Evolutionary conservation across 2,329 filamentous ascomycete genomes (phyloP).

Genomic region (Aspergillus sp.): DNA sequence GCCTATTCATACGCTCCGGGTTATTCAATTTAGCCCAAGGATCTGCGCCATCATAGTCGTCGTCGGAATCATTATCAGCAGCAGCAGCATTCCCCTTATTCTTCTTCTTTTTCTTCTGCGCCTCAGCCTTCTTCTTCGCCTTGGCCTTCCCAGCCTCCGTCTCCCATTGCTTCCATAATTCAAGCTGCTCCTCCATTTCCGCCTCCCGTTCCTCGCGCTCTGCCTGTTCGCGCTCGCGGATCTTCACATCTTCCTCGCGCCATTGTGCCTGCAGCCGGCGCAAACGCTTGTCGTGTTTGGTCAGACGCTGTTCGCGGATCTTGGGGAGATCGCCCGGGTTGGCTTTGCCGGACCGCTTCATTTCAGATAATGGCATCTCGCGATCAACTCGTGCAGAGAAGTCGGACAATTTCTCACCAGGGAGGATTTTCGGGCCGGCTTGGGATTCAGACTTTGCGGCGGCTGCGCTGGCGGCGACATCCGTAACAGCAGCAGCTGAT

Average conservation of each 20-base stretch:
- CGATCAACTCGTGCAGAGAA: slow-evolving; percentile 80
- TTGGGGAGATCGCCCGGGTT: slow-evolving; percentile 21
- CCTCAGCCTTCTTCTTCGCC: slow-evolving; percentile 40
- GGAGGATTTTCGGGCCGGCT: slow-evolving; percentile 61
- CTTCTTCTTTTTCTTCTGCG: slow-evolving; percentile 39
- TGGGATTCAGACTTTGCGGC: slow-evolving; percentile 11
- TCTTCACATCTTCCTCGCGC: slow-evolving; percentile 47
- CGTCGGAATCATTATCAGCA: slow-evolving; percentile 50
- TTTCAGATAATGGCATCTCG: slow-evolving; percentile 66
- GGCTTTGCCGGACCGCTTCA: slow-evolving; percentile 51
- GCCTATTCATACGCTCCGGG: slow-evolving; percentile 36
- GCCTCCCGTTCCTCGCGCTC: slow-evolving; percentile 63
- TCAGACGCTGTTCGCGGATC: slow-evolving; percentile 54
- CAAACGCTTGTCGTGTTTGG: slow-evolving; percentile 77
- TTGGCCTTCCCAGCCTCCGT: slow-evolving; percentile 47
- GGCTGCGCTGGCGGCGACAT: not conserved
- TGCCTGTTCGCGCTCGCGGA: slow-evolving; percentile 70
- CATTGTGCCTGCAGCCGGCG: slow-evolving; percentile 53
- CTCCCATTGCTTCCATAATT: slow-evolving; percentile 59
- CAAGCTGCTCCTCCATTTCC: slow-evolving; percentile 55
- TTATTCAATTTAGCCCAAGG: slow-evolving; percentile 71
- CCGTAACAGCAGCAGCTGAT: not conserved
- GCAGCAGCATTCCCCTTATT: slow-evolving; percentile 31
- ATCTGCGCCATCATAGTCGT: slow-evolving; percentile 52
- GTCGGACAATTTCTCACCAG: slow-evolving; percentile 74